phyloP scores from a whole-genome alignment of 352 stramenopile species.

The Discostella stelligera region DNA sequence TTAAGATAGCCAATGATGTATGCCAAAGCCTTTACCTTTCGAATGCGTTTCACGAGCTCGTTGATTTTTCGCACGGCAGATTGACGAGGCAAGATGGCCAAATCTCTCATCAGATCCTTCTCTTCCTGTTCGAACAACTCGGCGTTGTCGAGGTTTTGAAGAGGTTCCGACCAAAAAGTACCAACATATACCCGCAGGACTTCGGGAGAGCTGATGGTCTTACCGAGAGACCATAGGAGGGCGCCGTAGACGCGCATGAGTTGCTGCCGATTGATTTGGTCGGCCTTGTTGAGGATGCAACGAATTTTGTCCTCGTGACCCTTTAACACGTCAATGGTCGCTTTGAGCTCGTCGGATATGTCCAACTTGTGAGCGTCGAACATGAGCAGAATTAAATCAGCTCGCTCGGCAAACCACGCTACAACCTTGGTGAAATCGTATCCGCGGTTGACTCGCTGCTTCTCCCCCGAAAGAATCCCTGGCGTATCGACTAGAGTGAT shows the following conservation, averaged over 20 bases:
- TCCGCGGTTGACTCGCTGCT: slow-evolving; percentile 92
- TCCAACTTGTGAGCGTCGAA: slow-evolving; percentile 99
- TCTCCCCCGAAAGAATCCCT: slow-evolving; percentile 96
- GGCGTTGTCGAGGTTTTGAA: slow-evolving; percentile 80
- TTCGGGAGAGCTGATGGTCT: slow-evolving; percentile 96
- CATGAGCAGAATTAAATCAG: slow-evolving; percentile 96
- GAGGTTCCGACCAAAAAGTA: slow-evolving; percentile 94
- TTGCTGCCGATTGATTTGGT: slow-evolving; percentile 94
- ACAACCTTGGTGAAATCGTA: slow-evolving; percentile 94
- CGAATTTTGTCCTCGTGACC: slow-evolving; percentile 97
- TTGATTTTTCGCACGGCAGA: slow-evolving; percentile 94
- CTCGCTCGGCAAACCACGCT: slow-evolving; percentile 92
- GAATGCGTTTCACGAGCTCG: slow-evolving; percentile 91
- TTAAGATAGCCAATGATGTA: slow-evolving; percentile 96
- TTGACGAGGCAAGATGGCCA: slow-evolving; percentile 91
- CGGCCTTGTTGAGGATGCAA: slow-evolving; percentile 97
- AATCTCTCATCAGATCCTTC: slow-evolving; percentile 94
- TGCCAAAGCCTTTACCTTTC: slow-evolving; percentile 94
- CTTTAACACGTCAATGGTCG: slow-evolving; percentile 92
- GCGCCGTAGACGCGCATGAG: slow-evolving; percentile 93
- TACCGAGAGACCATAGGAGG: slow-evolving; percentile 97
- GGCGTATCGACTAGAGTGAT: slow-evolving; percentile 97
- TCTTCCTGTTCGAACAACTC: slow-evolving; percentile 94
- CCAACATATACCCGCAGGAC: slow-evolving; percentile 99
- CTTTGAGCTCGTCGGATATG: slow-evolving; percentile 98